Conservation (phyloP, 345 rosid genomes). For the Eucalyptus paniculata region DNA sequence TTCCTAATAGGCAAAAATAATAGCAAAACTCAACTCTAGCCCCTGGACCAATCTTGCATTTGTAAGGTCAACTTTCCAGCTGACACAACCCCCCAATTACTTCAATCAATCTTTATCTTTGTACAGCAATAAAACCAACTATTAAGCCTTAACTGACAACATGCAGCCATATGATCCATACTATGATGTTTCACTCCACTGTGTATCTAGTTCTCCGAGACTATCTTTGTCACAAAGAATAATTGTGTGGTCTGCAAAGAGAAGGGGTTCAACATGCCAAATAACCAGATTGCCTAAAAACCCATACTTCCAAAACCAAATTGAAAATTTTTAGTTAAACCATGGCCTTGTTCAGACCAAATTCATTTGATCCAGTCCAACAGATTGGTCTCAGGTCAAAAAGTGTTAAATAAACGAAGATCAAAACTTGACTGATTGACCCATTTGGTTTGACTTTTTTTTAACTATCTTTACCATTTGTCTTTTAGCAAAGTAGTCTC, state of each 20-base stretch:
- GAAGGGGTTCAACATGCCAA: not conserved
- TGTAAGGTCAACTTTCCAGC: not conserved
- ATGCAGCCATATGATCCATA: not conserved
- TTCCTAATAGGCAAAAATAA: not conserved
- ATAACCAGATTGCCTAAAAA: not conserved
- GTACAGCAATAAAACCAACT: not conserved
- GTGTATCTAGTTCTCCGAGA: not conserved
- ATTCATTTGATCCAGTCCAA: not conserved
- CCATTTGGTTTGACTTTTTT: not conserved
- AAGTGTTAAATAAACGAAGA: not conserved
- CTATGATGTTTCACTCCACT: not conserved
- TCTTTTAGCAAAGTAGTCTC: not conserved
- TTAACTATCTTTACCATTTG: not conserved
- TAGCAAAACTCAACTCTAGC: not conserved
- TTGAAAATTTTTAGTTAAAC: not conserved
- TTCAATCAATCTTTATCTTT: not conserved
- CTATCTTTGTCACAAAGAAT: not conserved
- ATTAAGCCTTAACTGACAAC: not conserved
- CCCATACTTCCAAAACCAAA: not conserved
- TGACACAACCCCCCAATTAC: not conserved
- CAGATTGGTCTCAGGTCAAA: not conserved
- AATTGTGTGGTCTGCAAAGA: not conserved
- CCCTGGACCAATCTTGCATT: not conserved
- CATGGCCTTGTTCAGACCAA: not conserved
- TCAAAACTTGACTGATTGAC: not conserved